Percentiles rank a stretch among this genome's conserved stretches.
These are phyloP conservation scores for Annulohypoxylon maeteangense DNA, from an alignment of 495 filamentous ascomycete species.

Conservation along the genomic window DNA sequence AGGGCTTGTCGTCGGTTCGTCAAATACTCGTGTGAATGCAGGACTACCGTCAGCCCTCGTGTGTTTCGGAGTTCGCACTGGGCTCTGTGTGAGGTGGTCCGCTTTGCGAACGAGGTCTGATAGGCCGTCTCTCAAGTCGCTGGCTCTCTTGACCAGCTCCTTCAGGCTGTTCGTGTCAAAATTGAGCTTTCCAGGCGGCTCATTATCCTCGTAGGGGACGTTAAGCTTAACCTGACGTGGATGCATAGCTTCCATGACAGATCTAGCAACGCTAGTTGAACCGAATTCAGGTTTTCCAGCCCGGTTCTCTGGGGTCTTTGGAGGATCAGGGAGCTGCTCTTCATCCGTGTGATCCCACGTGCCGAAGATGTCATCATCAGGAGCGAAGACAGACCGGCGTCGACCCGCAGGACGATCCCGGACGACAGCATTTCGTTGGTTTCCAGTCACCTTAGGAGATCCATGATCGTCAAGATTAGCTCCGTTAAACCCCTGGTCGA, in stretches of 20 bases:
- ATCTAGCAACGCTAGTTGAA: slow-evolving; percentile 70
- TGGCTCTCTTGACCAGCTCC: slow-evolving; percentile 86
- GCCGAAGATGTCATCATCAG: slow-evolving; percentile 72
- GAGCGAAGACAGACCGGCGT: slow-evolving; percentile 68
- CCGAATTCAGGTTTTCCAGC: slow-evolving; percentile 40
- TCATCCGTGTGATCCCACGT: slow-evolving; percentile 57
- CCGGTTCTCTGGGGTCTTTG: slow-evolving; percentile 53
- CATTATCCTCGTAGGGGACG: slow-evolving; percentile 50
- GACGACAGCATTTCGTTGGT: slow-evolving; percentile 52
- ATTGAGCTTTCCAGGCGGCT: slow-evolving; percentile 77
- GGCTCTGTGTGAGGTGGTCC: slow-evolving; percentile 75
- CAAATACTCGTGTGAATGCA: slow-evolving; percentile 71
- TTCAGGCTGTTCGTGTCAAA: slow-evolving; percentile 92
- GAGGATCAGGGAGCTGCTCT: slow-evolving; percentile 41
- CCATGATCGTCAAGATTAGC: slow-evolving; percentile 51
- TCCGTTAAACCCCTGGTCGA: slow-evolving; percentile 66
- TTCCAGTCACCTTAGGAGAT: slow-evolving; percentile 50
- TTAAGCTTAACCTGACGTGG: slow-evolving; percentile 64
- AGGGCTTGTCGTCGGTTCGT: slow-evolving; percentile 62
- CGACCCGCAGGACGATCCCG: slow-evolving; percentile 53
- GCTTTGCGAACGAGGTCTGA: slow-evolving; percentile 82
- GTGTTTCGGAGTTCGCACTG: slow-evolving; percentile 61
- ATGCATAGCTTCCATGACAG: slow-evolving; percentile 86
- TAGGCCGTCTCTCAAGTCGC: slow-evolving; percentile 75
- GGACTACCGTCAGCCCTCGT: slow-evolving; percentile 64